Base-by-base conservation (phyloP, 306 rosid genomes). In the Datisca glomerata region DNA sequence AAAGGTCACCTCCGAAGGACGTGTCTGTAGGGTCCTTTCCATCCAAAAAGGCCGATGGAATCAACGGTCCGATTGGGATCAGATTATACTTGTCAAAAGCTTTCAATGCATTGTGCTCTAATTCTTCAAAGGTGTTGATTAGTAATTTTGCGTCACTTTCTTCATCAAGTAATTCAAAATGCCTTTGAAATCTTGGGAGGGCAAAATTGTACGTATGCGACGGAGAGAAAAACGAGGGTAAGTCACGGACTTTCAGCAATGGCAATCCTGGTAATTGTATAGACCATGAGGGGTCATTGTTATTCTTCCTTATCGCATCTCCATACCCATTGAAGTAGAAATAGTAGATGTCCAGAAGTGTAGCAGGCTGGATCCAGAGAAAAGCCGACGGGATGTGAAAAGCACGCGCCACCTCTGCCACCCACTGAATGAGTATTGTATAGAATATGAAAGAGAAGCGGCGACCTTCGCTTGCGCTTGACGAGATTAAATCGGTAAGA, bases 61-160 rank as follows among this genome's bases (percentile, higher is more conserved):
- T 12, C 8, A 58, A 15, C 4, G 64, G 64, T 12, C 64, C 64
- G 13, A 58, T 7, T 1, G 35, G 42, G 5, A 48, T 40, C 56
- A 62, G 12, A 2, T 16, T 31, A n/a, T 47, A 4, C n/a, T 18
- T 25, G 21, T 31, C 28, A 11, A 68, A 10, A 1, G 38, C 67
- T 45, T 27, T 65, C 7, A 69, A 17, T 3, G 71, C 57, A 4
- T 73, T 57, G 0, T 20, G 24, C 41, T 77, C 86, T n/a, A 66
- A 24, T 1, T 51, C 78, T 3, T 66, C 51, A 5, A 77, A 67
- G 0, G 86, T 36, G 55, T 77, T 77, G 3, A 66, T 56, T 1
- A 77, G 61, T 1, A 77, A 23, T 1, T 0, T 63, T 0, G 69
- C 55, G 18, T 63, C 42, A 5, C 33, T 18, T 33, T 63, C 54